Conservation (phyloP, 805 yeast genomes). For the Metschnikowia picachoensis region DNA sequence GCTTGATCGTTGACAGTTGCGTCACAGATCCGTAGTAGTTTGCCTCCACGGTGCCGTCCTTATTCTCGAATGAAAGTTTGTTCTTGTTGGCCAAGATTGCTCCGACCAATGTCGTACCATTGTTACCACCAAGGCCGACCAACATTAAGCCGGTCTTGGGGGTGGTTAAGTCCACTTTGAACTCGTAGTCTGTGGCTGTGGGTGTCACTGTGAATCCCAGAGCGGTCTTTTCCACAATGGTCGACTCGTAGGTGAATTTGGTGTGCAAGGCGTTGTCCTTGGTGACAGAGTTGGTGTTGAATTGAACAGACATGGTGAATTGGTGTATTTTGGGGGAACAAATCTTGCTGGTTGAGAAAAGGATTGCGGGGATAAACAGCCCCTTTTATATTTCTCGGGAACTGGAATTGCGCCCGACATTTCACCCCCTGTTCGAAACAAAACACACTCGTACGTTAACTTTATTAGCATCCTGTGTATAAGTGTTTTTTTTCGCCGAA, state of each 20-base stretch:
- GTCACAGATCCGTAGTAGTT: conserved; percentile 95
- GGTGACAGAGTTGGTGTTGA: conserved; percentile 41
- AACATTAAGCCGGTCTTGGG: conserved; percentile 87
- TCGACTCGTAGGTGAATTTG: conserved; percentile 68
- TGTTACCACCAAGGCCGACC: conserved; percentile 96
- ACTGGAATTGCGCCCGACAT: neutral
- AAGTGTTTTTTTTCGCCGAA: conserved; percentile 15
- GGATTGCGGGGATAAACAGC: neutral
- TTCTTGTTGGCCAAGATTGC: conserved; percentile 83
- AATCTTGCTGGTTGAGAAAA: neutral
- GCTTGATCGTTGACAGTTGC: conserved; percentile 83
- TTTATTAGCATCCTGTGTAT: conserved; percentile 9
- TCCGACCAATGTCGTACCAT: conserved; percentile 87
- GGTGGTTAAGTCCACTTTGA: conserved; percentile 74
- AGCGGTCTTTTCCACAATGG: conserved; percentile 55
- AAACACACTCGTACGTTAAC: neutral
- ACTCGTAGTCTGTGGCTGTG: conserved; percentile 67
- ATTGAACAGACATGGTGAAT: conserved; percentile 16
- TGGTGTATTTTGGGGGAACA: neutral
- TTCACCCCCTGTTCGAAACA: conserved; percentile 2
- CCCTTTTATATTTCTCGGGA: neutral
- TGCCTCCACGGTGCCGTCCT: conserved; percentile 68
- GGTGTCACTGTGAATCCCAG: conserved; percentile 68
- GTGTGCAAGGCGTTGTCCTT: conserved; percentile 52
- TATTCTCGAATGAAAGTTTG: conserved; percentile 72